Conservation (phyloP, 2,329 filamentous ascomycete genomes). For the Fusarium armeniacum region DNA sequence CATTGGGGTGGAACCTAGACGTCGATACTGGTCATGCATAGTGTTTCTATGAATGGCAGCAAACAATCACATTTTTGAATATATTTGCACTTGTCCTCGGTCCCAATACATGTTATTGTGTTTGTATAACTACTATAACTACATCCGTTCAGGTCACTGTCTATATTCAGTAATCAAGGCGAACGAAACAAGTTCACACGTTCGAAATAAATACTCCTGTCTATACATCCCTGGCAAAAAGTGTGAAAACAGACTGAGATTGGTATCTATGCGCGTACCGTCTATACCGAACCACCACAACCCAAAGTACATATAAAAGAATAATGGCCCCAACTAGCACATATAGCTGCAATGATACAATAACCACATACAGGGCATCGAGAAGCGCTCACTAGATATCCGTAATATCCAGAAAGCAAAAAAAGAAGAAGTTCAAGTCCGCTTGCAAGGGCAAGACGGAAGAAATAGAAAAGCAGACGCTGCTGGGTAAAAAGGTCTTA, state of each 20-base stretch:
- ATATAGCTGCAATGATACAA: conserved; percentile 24
- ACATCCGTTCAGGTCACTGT: neutral
- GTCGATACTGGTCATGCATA: conserved; percentile 3
- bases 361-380: conserved; percentile 35
- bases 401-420: conserved; percentile 23
- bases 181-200: neutral
- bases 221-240: neutral
- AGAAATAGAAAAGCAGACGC: conserved; percentile 27
- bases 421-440: neutral
- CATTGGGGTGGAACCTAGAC: conserved; percentile 9
- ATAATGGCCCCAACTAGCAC: conserved; percentile 16
- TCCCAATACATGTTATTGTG: neutral
- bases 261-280: conserved; percentile 52
- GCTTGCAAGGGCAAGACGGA: conserved; percentile 9
- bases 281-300: conserved; percentile 46
- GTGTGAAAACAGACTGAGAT: conserved; percentile 39
- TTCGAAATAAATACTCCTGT: neutral
- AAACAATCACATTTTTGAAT: conserved; percentile 7
- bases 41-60: conserved; percentile 7
- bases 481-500: conserved; percentile 13
- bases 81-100: neutral
- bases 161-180: neutral
- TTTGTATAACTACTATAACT: neutral
- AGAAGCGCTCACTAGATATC: conserved; percentile 30
- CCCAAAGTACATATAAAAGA: conserved; percentile 27